Base-by-base conservation (phyloP, 1,284 basidiomycete species). In the Pulveroboletus ridleyi region DNA sequence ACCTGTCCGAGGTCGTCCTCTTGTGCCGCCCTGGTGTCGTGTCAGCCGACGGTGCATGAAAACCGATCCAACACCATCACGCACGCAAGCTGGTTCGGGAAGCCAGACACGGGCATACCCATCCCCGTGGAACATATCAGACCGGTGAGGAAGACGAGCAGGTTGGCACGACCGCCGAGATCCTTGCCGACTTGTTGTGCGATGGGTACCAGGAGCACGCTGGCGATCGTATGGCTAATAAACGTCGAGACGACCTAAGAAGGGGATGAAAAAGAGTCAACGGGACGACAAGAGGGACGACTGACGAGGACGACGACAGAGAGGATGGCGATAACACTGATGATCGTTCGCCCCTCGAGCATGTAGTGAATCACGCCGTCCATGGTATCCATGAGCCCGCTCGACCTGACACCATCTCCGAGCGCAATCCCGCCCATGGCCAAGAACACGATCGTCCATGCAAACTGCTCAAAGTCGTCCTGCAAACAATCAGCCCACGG, bases 341-440 rank as follows among this genome's bases (percentile, higher is more conserved):
- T 96, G 17, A 96, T 80, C 2, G 85, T 83, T 65, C 91, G 82
- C 2, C 90, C 95, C 4, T 88, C 78, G 22, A 99, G 89, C 35
- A 92, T 72, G 13, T 81, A 74, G 57, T 92, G 87, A 62, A 99
- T 91, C 22, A 88, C 74, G 1, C 77, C 77, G 71, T 95, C 94
- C 78, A 96, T 84, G 46, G 91, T 86, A 44, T 90, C 88, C 42
- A 99, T 83, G 50, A 99, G 82, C 0, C 98, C 98, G 53, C 95
- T 97, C 4, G 93, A 91, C 23, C 90, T 86, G 5, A 99, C 97
- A 4, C 96, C 96, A 75, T 98, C 95, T 57, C 98, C 98, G 6
- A 99, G 87, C 1, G 96, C 95, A 60, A 99, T 97, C 46, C 98
- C 98, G 23, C 98, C 97, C 98, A 99, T 99, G n/a, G 95, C 95